Base-by-base conservation (phyloP, 305 asterid genomes). In the Fraxinus floribunda region DNA sequence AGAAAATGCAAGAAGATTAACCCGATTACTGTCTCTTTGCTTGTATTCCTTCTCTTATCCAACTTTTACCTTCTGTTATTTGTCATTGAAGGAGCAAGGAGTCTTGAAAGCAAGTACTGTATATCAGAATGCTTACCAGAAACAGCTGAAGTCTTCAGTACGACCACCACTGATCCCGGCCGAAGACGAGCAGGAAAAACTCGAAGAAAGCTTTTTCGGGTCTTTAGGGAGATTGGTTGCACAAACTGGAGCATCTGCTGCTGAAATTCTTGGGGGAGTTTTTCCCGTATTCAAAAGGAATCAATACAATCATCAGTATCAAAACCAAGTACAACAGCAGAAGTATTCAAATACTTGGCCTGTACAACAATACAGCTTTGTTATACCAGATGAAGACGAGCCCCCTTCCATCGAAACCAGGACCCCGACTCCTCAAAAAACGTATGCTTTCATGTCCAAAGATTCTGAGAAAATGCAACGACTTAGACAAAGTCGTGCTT, bases 381-480 rank as follows among this genome's bases (percentile, higher is more conserved):
- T 89, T 9, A 88, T 97, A 24, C 95, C 94, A 6, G 93, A 92
- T 24, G 97, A 89, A 66, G 99, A 94, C 30, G 97, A 91, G 81
- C 95, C 95, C 7, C 95, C 99, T 38, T 79, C 96, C n/a, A 70
- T 93, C 4, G 99, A 96, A 44, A 60, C 92, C 39, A 83, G 93
- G 24, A 90, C 97, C 8, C 97, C 97, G 2, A 94, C 99, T 79
- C 98, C 99, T 38, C 89, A 88, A 72, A 97, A 97, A 85, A 94
- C 96, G 0, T 97, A 97, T n/a, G 97, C 98, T 1, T 97, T 97
- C 91, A 94, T 94, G 99, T 75, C 95, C 26, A 86, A 94, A 72
- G 99, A 93, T 86, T 83, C 94, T 0, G 98, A 94, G 81, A 96
- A 92, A 83, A 94, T 94, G 94, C 98, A 92, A 78, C 94, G 92